Evolutionary conservation across 1,139 yeast genomes (phyloP).

Genomic region (Zygosaccharomyces pseudobailii): DNA sequence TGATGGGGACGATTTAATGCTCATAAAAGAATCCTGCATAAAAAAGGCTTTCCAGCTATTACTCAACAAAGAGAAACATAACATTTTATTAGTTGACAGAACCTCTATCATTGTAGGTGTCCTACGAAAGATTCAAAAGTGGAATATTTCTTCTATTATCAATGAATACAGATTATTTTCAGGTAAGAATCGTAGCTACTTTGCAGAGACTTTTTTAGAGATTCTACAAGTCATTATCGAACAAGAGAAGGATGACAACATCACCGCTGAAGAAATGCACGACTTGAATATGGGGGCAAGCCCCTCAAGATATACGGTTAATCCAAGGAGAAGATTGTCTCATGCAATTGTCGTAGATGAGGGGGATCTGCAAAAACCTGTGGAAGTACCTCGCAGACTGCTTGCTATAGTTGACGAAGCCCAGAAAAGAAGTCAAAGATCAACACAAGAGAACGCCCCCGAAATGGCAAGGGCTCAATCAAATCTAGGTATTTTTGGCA

Average conservation of each 20-base stretch:
- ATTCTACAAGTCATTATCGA: constrained; percentile 53
- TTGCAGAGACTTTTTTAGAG: constrained; percentile 79
- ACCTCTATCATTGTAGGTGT: constrained; percentile 78
- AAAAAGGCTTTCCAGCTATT: constrained; percentile 55
- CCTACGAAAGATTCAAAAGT: constrained; percentile 74
- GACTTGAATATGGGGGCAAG: constrained; percentile 11
- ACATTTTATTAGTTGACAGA: constrained; percentile 70
- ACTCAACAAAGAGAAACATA: constrained; percentile 61
- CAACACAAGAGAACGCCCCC: constrained; percentile 6
- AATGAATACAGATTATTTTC: constrained; percentile 80
- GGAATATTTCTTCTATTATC: constrained; percentile 81
- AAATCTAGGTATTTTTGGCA: constrained; percentile 32
- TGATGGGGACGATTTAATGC: constrained; percentile 62
- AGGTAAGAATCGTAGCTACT: constrained; percentile 68
- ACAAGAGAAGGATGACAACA: constrained; percentile 23
- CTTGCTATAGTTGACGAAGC: constrained; percentile 23
- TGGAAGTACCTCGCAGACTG: constrained; percentile 30
- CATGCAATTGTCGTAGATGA: constrained; percentile 25
- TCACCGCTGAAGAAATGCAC: constrained; percentile 10
- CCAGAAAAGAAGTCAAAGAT: constrained; percentile 14
- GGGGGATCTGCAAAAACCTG: constrained; percentile 27
- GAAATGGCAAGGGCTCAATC: constrained; percentile 22
- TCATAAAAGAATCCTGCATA: constrained; percentile 55
- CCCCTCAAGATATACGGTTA: constrained; percentile 35
- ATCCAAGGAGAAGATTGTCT: constrained; percentile 5